Conservation (phyloP, 2,329 filamentous ascomycete genomes). For the Alternaria brassicae region DNA sequence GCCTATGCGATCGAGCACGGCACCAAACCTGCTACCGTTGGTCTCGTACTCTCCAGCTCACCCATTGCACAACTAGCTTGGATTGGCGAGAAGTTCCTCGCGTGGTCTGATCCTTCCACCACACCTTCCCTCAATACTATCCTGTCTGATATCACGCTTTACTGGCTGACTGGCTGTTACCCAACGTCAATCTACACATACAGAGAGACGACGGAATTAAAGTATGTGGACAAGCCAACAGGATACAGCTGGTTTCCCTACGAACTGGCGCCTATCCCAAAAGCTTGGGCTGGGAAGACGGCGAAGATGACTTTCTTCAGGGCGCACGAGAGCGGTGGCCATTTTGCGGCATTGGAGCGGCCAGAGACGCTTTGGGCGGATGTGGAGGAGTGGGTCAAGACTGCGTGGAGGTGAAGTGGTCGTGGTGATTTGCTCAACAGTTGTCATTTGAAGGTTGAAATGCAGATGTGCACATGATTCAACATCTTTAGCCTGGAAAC, state of each 20-base stretch:
- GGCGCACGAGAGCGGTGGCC: slow-evolving; percentile 48
- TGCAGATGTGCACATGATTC: neutral
- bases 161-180: slow-evolving; percentile 63
- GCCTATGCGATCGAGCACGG: slow-evolving; percentile 63
- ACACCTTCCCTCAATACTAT: slow-evolving; percentile 53
- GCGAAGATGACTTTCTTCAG: slow-evolving; percentile 49
- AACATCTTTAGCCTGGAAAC: neutral
- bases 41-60: slow-evolving; percentile 60
- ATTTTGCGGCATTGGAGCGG: slow-evolving; percentile 60
- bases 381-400: slow-evolving; percentile 53
- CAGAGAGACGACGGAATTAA: slow-evolving; percentile 40
- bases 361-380: slow-evolving; percentile 54
- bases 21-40: slow-evolving; percentile 64
- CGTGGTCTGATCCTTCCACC: slow-evolving; percentile 57
- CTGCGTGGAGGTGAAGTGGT: slow-evolving; percentile 38
- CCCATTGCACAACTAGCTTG: slow-evolving; percentile 66
- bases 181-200: slow-evolving; percentile 61
- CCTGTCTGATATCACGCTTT: slow-evolving; percentile 60
- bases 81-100: slow-evolving; percentile 65
- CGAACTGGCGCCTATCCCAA: slow-evolving; percentile 52
- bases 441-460: neutral
- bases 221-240: slow-evolving; percentile 51
- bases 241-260: slow-evolving; percentile 56
- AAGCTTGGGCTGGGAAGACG: slow-evolving; percentile 50
- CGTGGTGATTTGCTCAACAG: neutral